These are phyloP conservation scores for Talaromyces piceae DNA, from an alignment of 2,329 filamentous ascomycete species.

Conservation along the genomic window DNA sequence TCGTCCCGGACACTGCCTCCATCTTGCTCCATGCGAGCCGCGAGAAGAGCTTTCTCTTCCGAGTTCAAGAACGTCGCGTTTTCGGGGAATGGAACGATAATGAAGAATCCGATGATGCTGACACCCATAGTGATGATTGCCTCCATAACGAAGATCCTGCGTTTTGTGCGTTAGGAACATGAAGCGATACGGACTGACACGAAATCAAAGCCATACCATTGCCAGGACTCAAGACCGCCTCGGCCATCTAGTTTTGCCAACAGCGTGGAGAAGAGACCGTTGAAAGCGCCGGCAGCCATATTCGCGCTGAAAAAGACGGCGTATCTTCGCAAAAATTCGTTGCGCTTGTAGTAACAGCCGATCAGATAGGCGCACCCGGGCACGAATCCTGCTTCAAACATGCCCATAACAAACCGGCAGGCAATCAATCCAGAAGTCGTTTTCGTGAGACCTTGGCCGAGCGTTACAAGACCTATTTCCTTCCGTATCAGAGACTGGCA, in stretches of 20 bases:
- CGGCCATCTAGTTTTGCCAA: slow-evolving; percentile 25
- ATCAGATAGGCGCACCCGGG: slow-evolving; percentile 29
- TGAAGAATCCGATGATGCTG: slow-evolving; percentile 11
- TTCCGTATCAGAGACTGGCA: background rate
- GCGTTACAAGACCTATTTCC: slow-evolving; percentile 21
- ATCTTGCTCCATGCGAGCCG: slow-evolving; percentile 13
- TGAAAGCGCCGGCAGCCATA: slow-evolving; percentile 36
- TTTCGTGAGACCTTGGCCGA: slow-evolving; percentile 29
- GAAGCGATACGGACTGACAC: background rate
- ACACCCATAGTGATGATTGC: slow-evolving; percentile 19
- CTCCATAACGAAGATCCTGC: slow-evolving; percentile 23
- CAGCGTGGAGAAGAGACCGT: slow-evolving; percentile 35
- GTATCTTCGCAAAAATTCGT: slow-evolving; percentile 36
- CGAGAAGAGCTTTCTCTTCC: slow-evolving; percentile 12
- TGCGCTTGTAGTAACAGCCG: slow-evolving; percentile 35
- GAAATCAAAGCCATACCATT: slow-evolving; percentile 17
- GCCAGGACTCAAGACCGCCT: slow-evolving; percentile 24
- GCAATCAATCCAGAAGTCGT: slow-evolving; percentile 27
- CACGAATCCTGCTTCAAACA: slow-evolving; percentile 35
- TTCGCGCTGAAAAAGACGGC: slow-evolving; percentile 31
- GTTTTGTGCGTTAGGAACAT: background rate
- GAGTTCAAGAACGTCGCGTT: slow-evolving; percentile 12
- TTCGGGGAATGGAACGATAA: slow-evolving; percentile 15
- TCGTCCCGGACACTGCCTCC: slow-evolving; percentile 13
- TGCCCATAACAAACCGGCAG: slow-evolving; percentile 29